Evolutionary conservation across 345 rosid species (phyloP).

Genomic region (Ricinus communis): DNA sequence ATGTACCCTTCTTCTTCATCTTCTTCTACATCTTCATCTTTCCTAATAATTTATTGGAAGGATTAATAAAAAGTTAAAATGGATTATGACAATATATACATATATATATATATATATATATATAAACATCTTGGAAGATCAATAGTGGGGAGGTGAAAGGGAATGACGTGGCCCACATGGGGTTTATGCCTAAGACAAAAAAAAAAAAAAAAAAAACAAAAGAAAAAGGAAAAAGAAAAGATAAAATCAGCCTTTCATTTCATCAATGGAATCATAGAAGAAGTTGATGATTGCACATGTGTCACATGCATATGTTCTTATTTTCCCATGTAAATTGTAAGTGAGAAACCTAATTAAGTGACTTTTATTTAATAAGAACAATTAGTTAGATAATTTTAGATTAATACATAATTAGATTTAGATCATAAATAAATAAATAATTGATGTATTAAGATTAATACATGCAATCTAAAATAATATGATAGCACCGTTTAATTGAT

Average conservation of each 20-base stretch:
- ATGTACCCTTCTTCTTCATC: neutral
- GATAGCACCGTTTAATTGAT: too few relatives aligned
- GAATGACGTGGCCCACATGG: slow-evolving; percentile 22
- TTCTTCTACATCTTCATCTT: neutral
- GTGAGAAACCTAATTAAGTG: too few relatives aligned
- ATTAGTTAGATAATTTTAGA: neutral
- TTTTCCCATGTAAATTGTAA: neutral
- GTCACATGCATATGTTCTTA: slow-evolving; percentile 2
- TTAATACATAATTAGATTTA: too few relatives aligned
- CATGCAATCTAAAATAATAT: too few relatives aligned
- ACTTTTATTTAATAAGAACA: neutral
- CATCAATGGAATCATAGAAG: neutral
- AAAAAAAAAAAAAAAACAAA: too few relatives aligned
- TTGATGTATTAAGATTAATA: too few relatives aligned
- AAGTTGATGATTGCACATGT: slow-evolving; percentile 16
- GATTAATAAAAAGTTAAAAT: too few relatives aligned
- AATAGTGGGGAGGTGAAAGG: neutral
- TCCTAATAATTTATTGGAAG: too few relatives aligned
- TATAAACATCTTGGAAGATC: neutral
- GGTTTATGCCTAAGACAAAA: slow-evolving; percentile 1
- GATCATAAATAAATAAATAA: too few relatives aligned
- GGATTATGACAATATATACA: too few relatives aligned
- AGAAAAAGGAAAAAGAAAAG: too few relatives aligned
- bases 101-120: too few relatives aligned
- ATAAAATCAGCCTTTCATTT: neutral